phyloP scores from a whole-genome alignment of 2,329 filamentous ascomycete species.

The Coniella lustricola region DNA sequence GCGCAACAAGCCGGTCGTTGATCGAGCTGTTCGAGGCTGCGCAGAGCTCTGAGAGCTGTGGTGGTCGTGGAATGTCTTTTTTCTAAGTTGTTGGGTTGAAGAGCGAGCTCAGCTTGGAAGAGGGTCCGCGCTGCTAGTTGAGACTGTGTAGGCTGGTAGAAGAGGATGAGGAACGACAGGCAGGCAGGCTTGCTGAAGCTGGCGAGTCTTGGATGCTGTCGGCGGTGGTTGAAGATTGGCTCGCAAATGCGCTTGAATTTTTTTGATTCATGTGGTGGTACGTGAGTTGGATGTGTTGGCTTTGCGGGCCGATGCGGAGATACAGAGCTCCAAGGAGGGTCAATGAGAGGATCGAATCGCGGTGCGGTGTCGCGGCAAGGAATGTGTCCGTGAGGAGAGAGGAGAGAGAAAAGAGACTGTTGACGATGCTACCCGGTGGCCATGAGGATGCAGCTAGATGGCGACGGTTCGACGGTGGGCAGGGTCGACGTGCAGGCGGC shows the following conservation, averaged over 20 bases:
- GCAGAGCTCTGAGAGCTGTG: conserved; percentile 4
- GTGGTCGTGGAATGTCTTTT: not conserved
- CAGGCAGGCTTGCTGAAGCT: conserved; percentile 5
- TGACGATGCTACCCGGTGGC: conserved; percentile 3
- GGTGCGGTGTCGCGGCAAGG: conserved; percentile 13
- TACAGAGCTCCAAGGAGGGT: conserved; percentile 17
- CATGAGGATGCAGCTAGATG: conserved; percentile 6
- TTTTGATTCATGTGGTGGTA: conserved; percentile 1
- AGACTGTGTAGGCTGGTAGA: not conserved
- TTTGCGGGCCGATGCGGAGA: conserved; percentile 11
- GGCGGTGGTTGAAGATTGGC: not conserved
- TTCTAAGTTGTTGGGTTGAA: not conserved
- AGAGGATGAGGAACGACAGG: not conserved
- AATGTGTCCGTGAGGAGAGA: conserved; percentile 9
- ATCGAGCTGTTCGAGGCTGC: conserved; percentile 44
- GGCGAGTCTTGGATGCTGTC: not conserved
- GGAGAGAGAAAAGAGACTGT: not conserved
- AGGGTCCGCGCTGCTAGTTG: no score
- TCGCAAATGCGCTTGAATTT: conserved; percentile 7
- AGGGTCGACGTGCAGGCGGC: conserved; percentile 1
- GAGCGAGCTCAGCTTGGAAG: not conserved
- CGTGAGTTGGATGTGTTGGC: conserved; percentile 7
- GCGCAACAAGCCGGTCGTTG: not conserved
- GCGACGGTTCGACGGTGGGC: not conserved
- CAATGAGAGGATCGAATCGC: conserved; percentile 17